Evolutionary conservation across 352 stramenopile species (phyloP).

Genomic region (Phytopythium chamaehyphon): DNA sequence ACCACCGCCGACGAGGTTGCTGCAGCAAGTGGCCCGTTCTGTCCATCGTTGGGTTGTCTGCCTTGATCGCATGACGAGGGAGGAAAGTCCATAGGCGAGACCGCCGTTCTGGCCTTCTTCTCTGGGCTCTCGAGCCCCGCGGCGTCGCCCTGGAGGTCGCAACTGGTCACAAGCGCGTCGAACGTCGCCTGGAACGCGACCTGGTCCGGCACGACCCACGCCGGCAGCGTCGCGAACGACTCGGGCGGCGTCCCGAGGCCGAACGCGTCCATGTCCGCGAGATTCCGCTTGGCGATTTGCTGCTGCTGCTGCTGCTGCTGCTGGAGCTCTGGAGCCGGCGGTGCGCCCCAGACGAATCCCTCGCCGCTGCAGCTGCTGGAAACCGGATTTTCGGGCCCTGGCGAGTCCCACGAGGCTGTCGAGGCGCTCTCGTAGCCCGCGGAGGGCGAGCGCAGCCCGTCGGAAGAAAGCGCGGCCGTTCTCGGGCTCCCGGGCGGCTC

Average conservation of each 20-base stretch:
- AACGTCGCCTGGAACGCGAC: slow-evolving; percentile 3
- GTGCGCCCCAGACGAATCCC: background rate
- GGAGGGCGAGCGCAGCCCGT: no score
- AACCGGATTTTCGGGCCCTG: slow-evolving; percentile 12
- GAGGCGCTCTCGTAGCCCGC: background rate
- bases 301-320: background rate
- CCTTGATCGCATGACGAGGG: no score
- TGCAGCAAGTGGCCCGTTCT: background rate
- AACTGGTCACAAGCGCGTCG: background rate
- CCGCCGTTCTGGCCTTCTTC: background rate
- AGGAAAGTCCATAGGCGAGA: background rate
- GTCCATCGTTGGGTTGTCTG: no score
- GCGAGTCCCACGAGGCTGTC: slow-evolving; percentile 6
- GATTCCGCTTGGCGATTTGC: no score
- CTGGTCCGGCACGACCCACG: slow-evolving; percentile 5
- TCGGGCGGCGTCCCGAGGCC: background rate
- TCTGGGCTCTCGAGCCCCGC: no score
- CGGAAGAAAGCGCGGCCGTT: background rate
- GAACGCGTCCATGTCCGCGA: no score
- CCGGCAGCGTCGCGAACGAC: slow-evolving; percentile 1
- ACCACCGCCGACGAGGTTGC: background rate
- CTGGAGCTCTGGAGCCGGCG: background rate
- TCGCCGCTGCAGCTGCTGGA: slow-evolving; percentile 4
- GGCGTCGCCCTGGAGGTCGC: background rate
- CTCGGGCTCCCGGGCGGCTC: background rate